Evolutionary conservation across 805 yeast species (phyloP).

Genomic region (Candida anglica): DNA sequence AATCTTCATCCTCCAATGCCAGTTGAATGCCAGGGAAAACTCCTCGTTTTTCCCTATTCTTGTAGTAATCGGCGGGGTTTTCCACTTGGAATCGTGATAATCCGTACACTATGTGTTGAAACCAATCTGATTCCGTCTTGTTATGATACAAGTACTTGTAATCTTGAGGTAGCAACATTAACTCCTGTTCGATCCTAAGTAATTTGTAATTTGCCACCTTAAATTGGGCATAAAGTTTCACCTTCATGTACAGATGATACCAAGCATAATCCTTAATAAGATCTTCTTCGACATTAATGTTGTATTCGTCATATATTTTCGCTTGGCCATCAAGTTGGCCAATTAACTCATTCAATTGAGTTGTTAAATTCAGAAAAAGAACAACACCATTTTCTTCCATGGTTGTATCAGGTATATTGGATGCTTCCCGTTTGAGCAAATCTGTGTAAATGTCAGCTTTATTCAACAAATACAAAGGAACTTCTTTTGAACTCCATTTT

Average conservation of each 20-base stretch:
- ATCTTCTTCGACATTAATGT: slow-evolving; percentile 43
- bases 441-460: slow-evolving; percentile 19
- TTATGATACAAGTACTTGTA: slow-evolving; percentile 10
- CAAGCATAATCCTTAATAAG: slow-evolving; percentile 72
- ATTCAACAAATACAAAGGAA: slow-evolving; percentile 14
- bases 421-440: slow-evolving; percentile 8
- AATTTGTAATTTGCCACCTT: slow-evolving; percentile 51
- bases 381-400: background rate
- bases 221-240: slow-evolving; percentile 54
- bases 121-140: slow-evolving; percentile 7
- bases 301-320: slow-evolving; percentile 44
- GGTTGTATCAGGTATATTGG: slow-evolving; percentile 2
- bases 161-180: slow-evolving; percentile 15
- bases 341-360: slow-evolving; percentile 10
- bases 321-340: slow-evolving; percentile 21
- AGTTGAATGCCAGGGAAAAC: slow-evolving; percentile 18
- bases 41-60: slow-evolving; percentile 9
- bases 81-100: slow-evolving; percentile 11
- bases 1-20: slow-evolving; percentile 17
- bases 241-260: slow-evolving; percentile 60
- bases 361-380: slow-evolving; percentile 8
- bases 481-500: slow-evolving; percentile 17
- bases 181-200: slow-evolving; percentile 32
- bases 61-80: slow-evolving; percentile 4
- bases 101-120: slow-evolving; percentile 19